Conservation (phyloP, 164 flowering plant genomes). For the Vitis cinerea region DNA sequence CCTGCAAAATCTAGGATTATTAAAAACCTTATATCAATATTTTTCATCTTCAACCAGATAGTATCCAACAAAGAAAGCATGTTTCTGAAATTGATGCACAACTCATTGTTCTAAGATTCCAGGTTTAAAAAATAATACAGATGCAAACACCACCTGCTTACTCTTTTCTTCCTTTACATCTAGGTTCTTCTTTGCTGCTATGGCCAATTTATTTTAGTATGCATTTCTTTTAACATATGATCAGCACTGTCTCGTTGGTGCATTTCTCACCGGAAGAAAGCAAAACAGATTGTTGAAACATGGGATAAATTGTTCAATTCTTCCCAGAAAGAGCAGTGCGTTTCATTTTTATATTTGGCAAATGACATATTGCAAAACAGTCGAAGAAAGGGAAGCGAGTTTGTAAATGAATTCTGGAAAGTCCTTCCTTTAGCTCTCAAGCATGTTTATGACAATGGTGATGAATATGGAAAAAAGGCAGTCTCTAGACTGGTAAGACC, state of each 20-base stretch:
- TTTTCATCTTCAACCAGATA: no score
- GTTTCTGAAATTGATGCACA: no score
- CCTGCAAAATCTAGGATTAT: no score
- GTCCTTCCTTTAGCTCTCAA: conserved; percentile 64
- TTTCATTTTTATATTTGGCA: conserved; percentile 58
- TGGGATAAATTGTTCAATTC: conserved; percentile 61
- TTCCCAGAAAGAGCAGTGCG: conserved; percentile 48
- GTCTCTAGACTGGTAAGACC: conserved; percentile 56
- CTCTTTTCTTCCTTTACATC: background rate
- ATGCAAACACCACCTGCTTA: no score
- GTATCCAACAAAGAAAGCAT: no score
- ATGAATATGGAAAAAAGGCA: conserved; percentile 56
- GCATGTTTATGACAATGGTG: conserved; percentile 45
- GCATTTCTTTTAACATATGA: conserved; percentile 24
- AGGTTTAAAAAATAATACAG: background rate
- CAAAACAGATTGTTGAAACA: conserved; percentile 64
- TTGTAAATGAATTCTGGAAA: conserved; percentile 78
- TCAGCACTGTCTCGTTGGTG: conserved; percentile 68
- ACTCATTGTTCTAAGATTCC: background rate
- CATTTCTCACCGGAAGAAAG: conserved; percentile 58
- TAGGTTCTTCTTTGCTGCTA: background rate
- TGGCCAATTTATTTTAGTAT: background rate
- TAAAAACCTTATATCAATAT: no score
- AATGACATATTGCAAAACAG: conserved; percentile 76
- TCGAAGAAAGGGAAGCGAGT: conserved; percentile 67